Percentiles rank a stretch among this genome's conserved stretches.
Conservation (phyloP, 2,329 filamentous ascomycete genomes). For the Sclerotinia nivalis region DNA sequence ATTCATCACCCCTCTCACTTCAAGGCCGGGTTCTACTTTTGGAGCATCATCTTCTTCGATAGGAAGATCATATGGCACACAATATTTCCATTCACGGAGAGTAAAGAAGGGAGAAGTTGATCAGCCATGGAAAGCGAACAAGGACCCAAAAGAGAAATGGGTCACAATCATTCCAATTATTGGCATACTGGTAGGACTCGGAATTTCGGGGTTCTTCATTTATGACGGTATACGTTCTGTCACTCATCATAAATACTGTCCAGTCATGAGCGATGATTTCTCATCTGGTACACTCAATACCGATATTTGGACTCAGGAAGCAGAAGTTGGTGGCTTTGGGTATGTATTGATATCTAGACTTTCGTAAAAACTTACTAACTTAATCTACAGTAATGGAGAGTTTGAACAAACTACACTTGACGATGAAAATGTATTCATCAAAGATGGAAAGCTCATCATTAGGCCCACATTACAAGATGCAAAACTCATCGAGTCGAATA, state of each 20-base stretch:
- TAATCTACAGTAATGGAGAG: slow-evolving; percentile 65
- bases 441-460: slow-evolving; percentile 70
- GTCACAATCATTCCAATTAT: slow-evolving; percentile 76
- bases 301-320: slow-evolving; percentile 52
- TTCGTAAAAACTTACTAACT: background rate
- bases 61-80: slow-evolving; percentile 28
- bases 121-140: slow-evolving; percentile 74
- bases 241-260: slow-evolving; percentile 65
- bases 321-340: slow-evolving; percentile 46
- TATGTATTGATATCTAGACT: slow-evolving; percentile 59
- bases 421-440: slow-evolving; percentile 73
- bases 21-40: slow-evolving; percentile 46
- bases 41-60: slow-evolving; percentile 46
- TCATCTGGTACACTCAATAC: slow-evolving; percentile 50
- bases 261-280: slow-evolving; percentile 54
- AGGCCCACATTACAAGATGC: slow-evolving; percentile 75
- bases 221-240: slow-evolving; percentile 75
- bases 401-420: slow-evolving; percentile 74
- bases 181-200: slow-evolving; percentile 69
- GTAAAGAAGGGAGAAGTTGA: slow-evolving; percentile 72
- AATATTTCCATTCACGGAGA: slow-evolving; percentile 45
- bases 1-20: slow-evolving; percentile 44
- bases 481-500: slow-evolving; percentile 64
- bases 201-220: slow-evolving; percentile 67
- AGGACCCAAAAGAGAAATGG: slow-evolving; percentile 81